A percentile compares a stretch with the other conserved stretches of the same genome.
Conservation (phyloP, 2,329 filamentous ascomycete species). For the Diaporthe vexans region DNA sequence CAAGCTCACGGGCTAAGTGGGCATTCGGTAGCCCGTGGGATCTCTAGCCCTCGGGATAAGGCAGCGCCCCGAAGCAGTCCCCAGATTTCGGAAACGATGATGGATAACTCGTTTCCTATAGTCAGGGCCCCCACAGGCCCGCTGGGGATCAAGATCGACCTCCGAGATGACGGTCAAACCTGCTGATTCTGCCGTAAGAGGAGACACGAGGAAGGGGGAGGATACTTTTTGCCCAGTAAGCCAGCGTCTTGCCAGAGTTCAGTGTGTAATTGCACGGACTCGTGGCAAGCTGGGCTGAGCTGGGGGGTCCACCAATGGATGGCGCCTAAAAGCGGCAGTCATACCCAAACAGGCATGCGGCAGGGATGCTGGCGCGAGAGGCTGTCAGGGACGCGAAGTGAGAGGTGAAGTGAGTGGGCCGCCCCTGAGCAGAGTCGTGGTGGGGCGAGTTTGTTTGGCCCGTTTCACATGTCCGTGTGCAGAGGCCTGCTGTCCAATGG, state of each 20-base stretch:
- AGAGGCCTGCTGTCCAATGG: slow-evolving; percentile 29
- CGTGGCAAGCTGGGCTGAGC: slow-evolving; percentile 27
- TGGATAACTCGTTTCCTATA: slow-evolving; percentile 1
- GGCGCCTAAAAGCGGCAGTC: slow-evolving; percentile 18
- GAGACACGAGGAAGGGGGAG: slow-evolving; percentile 8
- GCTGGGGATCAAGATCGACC: slow-evolving; percentile 1
- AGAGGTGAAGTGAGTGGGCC: slow-evolving; percentile 22
- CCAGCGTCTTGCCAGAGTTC: slow-evolving; percentile 11
- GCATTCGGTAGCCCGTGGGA: slow-evolving; percentile 11
- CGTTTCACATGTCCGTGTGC: slow-evolving; percentile 30
- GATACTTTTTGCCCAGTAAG: slow-evolving; percentile 22
- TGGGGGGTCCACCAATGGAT: slow-evolving; percentile 34
- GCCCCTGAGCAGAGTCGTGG: slow-evolving; percentile 29
- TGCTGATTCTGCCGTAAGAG: slow-evolving; percentile 4
- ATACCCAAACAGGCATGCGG: slow-evolving; percentile 28
- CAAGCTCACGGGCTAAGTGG: slow-evolving; percentile 9
- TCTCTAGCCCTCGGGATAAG: slow-evolving; percentile 14
- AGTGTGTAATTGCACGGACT: slow-evolving; percentile 24
- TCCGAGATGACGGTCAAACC: slow-evolving; percentile 21
- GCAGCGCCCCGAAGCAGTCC: slow-evolving; percentile 24
- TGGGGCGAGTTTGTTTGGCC: slow-evolving; percentile 29
- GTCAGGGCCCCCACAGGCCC: slow-evolving; percentile 6
- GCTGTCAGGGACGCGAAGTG: slow-evolving; percentile 31
- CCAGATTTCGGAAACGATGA: slow-evolving; percentile 34
- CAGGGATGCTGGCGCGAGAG: slow-evolving; percentile 14